These are phyloP conservation scores for Pseudozyma sp. DNA, from an alignment of 1,284 basidiomycete genomes.

Conservation along the genomic window DNA sequence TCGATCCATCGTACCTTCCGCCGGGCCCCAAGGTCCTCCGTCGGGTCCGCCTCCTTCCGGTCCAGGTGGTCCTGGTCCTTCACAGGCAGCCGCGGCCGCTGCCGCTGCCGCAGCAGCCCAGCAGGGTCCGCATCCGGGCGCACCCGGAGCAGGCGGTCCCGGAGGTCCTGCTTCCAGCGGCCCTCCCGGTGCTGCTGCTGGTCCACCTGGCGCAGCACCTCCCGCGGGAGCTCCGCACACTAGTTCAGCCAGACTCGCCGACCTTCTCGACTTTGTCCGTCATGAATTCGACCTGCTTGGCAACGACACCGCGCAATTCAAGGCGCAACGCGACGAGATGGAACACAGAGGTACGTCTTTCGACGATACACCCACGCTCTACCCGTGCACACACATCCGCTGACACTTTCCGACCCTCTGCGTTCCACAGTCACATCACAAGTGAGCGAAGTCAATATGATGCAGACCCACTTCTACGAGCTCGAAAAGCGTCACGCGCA, in stretches of 20 bases:
- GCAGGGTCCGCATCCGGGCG: constrained; percentile 42
- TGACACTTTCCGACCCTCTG: constrained; percentile 5
- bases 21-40: constrained; percentile 39
- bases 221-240: constrained; percentile 45
- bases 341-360: constrained; percentile 80
- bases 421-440: constrained; percentile 48
- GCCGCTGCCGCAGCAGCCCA: constrained; percentile 42
- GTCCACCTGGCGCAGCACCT: constrained; percentile 42
- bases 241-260: constrained; percentile 74
- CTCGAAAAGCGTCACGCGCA: constrained; percentile 80
- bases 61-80: constrained; percentile 41
- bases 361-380: neutral
- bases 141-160: constrained; percentile 38
- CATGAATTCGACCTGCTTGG: constrained; percentile 85
- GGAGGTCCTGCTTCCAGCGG: constrained; percentile 33
- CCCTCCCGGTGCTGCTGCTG: constrained; percentile 37
- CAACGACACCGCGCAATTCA: constrained; percentile 77
- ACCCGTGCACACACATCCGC: neutral
- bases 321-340: constrained; percentile 86
- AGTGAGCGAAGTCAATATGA: constrained; percentile 59
- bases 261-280: constrained; percentile 84
- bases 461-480: constrained; percentile 77
- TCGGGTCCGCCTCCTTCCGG: constrained; percentile 43
- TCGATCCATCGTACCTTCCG: constrained; percentile 46
- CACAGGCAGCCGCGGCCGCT: constrained; percentile 41